phyloP scores from a whole-genome alignment of 495 filamentous ascomycete species.

The Podospora didyma region DNA sequence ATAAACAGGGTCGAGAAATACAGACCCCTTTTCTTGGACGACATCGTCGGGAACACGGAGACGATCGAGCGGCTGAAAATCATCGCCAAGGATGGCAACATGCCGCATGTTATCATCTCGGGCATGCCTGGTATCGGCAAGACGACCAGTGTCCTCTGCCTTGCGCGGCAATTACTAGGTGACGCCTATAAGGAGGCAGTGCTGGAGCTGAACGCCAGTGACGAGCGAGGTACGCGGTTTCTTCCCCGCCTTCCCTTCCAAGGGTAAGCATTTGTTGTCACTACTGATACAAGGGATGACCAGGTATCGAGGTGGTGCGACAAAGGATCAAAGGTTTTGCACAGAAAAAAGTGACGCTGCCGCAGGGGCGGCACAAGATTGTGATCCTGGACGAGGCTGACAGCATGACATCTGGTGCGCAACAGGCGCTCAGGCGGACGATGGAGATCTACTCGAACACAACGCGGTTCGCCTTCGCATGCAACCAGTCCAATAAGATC shows the following conservation, averaged over 20 bases:
- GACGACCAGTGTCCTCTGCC: conserved; percentile 91
- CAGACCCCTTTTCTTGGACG: conserved; percentile 87
- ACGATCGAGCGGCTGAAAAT: conserved; percentile 97
- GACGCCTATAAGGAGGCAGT: conserved; percentile 98
- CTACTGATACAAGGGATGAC: too few species aligned
- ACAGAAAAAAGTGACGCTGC: conserved; percentile 97
- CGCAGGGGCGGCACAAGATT: conserved; percentile 85
- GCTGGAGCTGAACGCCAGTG: conserved; percentile 90
- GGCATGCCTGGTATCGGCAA: conserved; percentile 99
- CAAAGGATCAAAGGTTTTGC: conserved; percentile 98
- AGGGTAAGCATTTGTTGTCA: too few species aligned
- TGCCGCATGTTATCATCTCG: conserved; percentile 98
- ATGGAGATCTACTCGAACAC: conserved; percentile 99
- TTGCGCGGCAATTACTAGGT: conserved; percentile 87
- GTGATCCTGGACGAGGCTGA: conserved; percentile 98
- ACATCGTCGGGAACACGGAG: conserved; percentile 96
- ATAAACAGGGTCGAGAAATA: conserved; percentile 95
- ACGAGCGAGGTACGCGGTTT: conserved; percentile 84
- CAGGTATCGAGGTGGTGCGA: conserved; percentile 95
- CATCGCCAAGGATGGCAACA: conserved; percentile 98
- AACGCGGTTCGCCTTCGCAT: conserved; percentile 96
- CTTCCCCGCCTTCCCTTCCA: too few species aligned
- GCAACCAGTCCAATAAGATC: conserved; percentile 98
- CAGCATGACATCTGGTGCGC: conserved; percentile 93
- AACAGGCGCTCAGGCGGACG: conserved; percentile 90